Percentiles rank a stretch among this genome's conserved stretches.
Evolutionary conservation across 2,329 filamentous ascomycete species (phyloP).

Genomic region (Colletotrichum sp.): DNA sequence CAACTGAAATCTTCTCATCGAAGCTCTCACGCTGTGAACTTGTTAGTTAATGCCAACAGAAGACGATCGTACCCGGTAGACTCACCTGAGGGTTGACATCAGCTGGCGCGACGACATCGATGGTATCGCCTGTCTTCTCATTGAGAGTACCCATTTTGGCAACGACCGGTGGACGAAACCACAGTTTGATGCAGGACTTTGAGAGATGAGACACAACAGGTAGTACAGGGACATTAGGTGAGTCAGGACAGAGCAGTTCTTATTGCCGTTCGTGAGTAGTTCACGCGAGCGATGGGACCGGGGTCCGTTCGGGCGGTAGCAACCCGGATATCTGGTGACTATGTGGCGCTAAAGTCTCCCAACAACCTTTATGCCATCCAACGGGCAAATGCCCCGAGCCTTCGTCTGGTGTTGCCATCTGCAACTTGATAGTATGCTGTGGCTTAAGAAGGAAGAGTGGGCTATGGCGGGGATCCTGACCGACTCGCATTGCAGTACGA

Average conservation of each 20-base stretch:
- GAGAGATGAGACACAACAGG: fast-evolving
- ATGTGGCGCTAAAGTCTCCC: neutral
- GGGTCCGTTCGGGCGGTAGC: neutral
- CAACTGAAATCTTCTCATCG: slow-evolving; percentile 2
- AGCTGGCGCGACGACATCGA: neutral
- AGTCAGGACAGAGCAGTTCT: neutral
- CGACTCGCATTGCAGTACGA: neutral
- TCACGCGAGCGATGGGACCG: neutral
- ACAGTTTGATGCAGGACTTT: neutral
- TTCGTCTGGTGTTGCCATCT: neutral
- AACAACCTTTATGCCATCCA: neutral
- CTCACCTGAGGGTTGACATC: neutral
- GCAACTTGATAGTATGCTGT: neutral
- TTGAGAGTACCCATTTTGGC: neutral
- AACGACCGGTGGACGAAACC: neutral
- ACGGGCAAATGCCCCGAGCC: neutral
- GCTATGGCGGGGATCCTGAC: neutral
- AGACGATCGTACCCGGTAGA: fast-evolving
- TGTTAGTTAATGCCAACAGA: neutral
- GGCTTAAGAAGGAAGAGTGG: neutral
- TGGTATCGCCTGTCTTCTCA: neutral
- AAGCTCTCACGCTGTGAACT: neutral
- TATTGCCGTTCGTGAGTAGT: neutral
- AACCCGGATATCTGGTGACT: neutral
- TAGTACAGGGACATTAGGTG: neutral